Conservation (phyloP, 2,329 filamentous ascomycete genomes). For the Arthrinium puccinioides region DNA sequence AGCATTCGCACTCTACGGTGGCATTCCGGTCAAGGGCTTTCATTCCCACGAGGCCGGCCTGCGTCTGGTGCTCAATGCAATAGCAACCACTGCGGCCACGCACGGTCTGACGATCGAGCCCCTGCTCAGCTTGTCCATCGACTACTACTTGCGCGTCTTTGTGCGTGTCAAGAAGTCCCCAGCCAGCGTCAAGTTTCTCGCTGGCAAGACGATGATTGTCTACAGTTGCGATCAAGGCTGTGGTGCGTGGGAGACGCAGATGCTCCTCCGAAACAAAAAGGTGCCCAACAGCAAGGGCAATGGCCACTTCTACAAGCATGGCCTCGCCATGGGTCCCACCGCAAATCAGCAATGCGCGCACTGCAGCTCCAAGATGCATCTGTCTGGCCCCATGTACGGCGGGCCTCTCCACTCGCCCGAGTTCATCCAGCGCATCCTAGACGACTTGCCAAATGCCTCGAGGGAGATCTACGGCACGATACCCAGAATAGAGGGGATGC, state of each 20-base stretch:
- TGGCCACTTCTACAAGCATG: constrained; percentile 70
- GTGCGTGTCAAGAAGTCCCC: constrained; percentile 74
- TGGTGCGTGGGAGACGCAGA: constrained; percentile 83
- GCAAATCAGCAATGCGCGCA: constrained; percentile 65
- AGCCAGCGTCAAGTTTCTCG: constrained; percentile 80
- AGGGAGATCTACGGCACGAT: constrained; percentile 70
- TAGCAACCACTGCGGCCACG: constrained; percentile 72
- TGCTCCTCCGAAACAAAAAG: constrained; percentile 62
- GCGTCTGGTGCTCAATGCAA: constrained; percentile 74
- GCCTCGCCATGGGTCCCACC: constrained; percentile 63
- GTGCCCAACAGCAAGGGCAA: constrained; percentile 63
- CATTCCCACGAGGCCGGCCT: constrained; percentile 87
- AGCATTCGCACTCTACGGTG: constrained; percentile 87
- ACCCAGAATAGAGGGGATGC: constrained; percentile 81
- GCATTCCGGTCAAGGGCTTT: constrained; percentile 74
- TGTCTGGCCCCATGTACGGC: constrained; percentile 91
- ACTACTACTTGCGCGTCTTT: constrained; percentile 90
- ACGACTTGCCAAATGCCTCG: constrained; percentile 60
- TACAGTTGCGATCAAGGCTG: constrained; percentile 90
- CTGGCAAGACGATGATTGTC: constrained; percentile 85
- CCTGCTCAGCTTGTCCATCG: constrained; percentile 85
- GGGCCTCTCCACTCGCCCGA: constrained; percentile 78
- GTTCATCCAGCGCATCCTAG: constrained; percentile 75
- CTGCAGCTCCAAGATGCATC: constrained; percentile 78
- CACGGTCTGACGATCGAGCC: constrained; percentile 89